A percentile compares a stretch with the other conserved stretches of the same genome.
Conservation (phyloP, 306 rosid genomes). For the Purshia tridentata region DNA sequence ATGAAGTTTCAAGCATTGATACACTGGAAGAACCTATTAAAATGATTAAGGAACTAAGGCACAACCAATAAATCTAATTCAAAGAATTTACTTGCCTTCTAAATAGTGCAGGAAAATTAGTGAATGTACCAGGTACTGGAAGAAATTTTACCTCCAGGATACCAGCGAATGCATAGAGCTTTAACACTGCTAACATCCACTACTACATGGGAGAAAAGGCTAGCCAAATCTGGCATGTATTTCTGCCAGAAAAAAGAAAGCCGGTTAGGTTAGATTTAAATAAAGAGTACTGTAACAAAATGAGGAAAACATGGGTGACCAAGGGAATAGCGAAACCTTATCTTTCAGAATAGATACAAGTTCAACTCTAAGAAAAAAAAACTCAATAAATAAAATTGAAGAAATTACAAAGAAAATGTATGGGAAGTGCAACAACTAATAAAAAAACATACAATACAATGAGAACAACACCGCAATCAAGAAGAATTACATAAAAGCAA, state of each 20-base stretch:
- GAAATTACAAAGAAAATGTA: too few species aligned
- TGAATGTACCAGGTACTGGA: not conserved
- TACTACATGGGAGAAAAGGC: slow-evolving; percentile 85
- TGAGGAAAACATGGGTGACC: not conserved
- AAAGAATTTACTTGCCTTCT: not conserved
- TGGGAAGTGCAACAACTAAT: too few species aligned
- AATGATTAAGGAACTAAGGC: not conserved
- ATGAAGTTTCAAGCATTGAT: not conserved
- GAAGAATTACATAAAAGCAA: too few species aligned
- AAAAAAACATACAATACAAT: too few species aligned
- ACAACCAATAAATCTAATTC: not conserved
- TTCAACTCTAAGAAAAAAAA: not conserved
- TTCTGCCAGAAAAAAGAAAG: slow-evolving; percentile 50
- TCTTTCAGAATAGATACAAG: not conserved
- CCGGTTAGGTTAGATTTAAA: not conserved
- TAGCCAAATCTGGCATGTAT: slow-evolving; percentile 92
- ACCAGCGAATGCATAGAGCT: slow-evolving; percentile 89
- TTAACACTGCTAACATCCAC: slow-evolving; percentile 95
- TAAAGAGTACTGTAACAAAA: not conserved
- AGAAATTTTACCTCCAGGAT: slow-evolving; percentile 62
- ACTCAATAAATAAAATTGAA: not conserved
- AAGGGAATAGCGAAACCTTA: not conserved
- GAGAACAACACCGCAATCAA: too few species aligned
- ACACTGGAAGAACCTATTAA: not conserved
- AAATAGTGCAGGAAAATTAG: not conserved